Base-by-base conservation (phyloP, 495 filamentous ascomycete species). In the Podospora appendiculata region DNA sequence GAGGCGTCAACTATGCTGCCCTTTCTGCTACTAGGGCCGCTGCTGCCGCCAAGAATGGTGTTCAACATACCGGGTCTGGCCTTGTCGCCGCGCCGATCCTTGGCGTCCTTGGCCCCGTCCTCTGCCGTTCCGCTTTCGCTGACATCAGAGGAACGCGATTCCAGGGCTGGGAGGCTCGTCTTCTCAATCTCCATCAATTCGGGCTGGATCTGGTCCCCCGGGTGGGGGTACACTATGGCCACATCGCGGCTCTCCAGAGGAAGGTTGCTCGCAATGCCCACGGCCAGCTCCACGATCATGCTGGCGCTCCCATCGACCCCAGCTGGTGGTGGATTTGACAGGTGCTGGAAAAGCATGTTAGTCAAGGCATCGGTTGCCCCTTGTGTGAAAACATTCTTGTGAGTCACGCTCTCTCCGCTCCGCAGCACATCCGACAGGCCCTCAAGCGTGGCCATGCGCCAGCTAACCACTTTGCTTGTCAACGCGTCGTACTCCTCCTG, bases 231-330 rank as follows among this genome's bases (percentile, higher is more conserved):
- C 54, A 86, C 81, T 51, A 98, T 86, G 45, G 80, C 82, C 13
- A 98, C 86, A 58, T 97, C 94, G 56, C 93, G 82, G 56, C 88
- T 90, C 69, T 98, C 93, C 10, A 95, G 69, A 0, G 94, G 93
- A 45, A 97, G 73, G 65, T 96, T 92, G 56, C 81, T 79, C 3
- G 87, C 82, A 54, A 98, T 90, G 47, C 83, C 86, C 32, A 97
- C 78, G 7, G 92, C 89, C 41, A 96, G 79, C 68, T 97, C 91
- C 35, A 97, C 81, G 64, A 98, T 96, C 86, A 91, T 94, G 53
- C 83, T 80, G 17, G 89, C 85, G 48, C 88, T 88, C 9, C 79
- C 80, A 47, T 92, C 86, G 42, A 97, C 73, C 4, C 89, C 93
- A 8, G 82, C 69, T 0, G 87, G 87, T 4, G 85, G 73, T 0